phyloP scores from a whole-genome alignment of 1,284 basidiomycete species.

The Mycosarcoma mackinlayi region DNA sequence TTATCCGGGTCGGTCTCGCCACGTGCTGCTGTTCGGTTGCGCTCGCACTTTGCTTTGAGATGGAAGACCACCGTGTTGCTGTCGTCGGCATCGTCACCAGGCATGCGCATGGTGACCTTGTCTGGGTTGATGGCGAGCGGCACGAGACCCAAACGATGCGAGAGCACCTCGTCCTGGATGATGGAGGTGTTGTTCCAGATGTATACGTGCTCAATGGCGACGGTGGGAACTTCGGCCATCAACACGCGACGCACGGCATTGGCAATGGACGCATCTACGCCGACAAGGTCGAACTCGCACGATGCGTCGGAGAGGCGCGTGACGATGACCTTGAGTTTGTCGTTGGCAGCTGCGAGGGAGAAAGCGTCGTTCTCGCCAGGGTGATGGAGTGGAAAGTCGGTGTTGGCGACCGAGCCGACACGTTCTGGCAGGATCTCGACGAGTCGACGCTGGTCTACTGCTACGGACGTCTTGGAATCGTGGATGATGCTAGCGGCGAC shows the following conservation, averaged over 20 bases:
- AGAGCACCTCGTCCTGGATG: constrained; percentile 91
- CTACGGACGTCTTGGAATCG: constrained; percentile 33
- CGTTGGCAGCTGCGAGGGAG: constrained; percentile 40
- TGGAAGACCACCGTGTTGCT: constrained; percentile 92
- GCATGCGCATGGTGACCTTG: constrained; percentile 69
- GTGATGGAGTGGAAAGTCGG: constrained; percentile 58
- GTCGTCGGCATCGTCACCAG: constrained; percentile 76
- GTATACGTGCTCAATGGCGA: constrained; percentile 93
- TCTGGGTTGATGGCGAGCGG: constrained; percentile 88
- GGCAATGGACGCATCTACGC: constrained; percentile 94
- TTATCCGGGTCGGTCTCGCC: constrained; percentile 70
- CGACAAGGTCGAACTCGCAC: constrained; percentile 94
- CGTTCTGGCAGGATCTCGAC: constrained; percentile 64
- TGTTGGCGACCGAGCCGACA: constrained; percentile 60
- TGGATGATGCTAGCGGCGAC: constrained; percentile 34
- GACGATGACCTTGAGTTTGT: constrained; percentile 49
- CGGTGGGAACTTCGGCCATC: constrained; percentile 85
- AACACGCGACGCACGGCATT: constrained; percentile 92
- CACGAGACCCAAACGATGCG: constrained; percentile 88
- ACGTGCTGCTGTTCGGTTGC: constrained; percentile 72
- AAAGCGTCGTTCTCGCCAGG: constrained; percentile 53
- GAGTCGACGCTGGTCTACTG: constrained; percentile 53
- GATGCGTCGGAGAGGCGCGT: constrained; percentile 58
- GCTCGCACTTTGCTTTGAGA: constrained; percentile 79
- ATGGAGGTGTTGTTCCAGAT: constrained; percentile 96